A percentile compares a stretch with the other conserved stretches of the same genome.
Conservation (phyloP, 2,329 filamentous ascomycete genomes). For the Aspergillus pseudoterreus region DNA sequence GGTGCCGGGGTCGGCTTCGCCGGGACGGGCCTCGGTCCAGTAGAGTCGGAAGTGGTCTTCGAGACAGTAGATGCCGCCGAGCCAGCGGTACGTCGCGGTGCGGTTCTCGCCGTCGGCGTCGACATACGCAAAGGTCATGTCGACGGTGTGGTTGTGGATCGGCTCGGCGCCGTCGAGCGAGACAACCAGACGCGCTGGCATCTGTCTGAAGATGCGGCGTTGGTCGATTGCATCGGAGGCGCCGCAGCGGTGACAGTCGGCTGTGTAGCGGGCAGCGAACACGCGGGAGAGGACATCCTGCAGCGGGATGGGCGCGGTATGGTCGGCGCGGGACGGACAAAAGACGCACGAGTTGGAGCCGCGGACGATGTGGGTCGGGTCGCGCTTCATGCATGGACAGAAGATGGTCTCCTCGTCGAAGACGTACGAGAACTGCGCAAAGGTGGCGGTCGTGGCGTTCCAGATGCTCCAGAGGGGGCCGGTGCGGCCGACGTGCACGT, state of each 20-base stretch:
- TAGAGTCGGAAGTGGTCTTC: constrained; percentile 23
- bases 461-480: constrained; percentile 20
- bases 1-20: constrained; percentile 18
- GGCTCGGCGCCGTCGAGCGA: constrained; percentile 8
- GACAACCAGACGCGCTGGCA: constrained; percentile 31
- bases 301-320: constrained; percentile 3
- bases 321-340: not conserved
- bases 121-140: constrained; percentile 22
- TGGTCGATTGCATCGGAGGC: constrained; percentile 1
- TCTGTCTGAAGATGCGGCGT: constrained; percentile 13
- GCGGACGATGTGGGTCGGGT: not conserved
- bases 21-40: constrained; percentile 29
- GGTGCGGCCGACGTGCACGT: constrained; percentile 8
- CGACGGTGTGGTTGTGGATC: constrained; percentile 22
- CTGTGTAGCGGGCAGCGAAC: constrained; percentile 6
- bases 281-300: constrained; percentile 17
- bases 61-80: constrained; percentile 34
- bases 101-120: constrained; percentile 12
- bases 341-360: not conserved
- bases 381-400: constrained; percentile 3
- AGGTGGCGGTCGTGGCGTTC: constrained; percentile 19
- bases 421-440: constrained; percentile 25
- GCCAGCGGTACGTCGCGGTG: constrained; percentile 32
- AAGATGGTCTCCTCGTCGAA: constrained; percentile 9
- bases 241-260: constrained; percentile 9